Conservation (phyloP, 2,329 filamentous ascomycete species). For the Cercospora citrullina region DNA sequence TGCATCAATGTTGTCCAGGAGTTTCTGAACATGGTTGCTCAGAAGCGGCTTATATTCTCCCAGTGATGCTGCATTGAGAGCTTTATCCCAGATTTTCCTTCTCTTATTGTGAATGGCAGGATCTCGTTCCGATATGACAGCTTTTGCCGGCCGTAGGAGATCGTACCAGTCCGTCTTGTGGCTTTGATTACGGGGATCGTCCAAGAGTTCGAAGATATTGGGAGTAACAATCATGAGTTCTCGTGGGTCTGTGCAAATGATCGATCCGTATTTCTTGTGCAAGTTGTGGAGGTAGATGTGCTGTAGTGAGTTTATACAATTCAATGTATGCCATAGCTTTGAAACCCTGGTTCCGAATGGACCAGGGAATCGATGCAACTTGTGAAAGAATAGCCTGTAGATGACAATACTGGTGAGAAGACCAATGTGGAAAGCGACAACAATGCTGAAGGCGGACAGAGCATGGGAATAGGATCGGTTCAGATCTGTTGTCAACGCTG, state of each 20-base stretch:
- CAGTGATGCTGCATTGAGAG: neutral
- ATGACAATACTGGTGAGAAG: neutral
- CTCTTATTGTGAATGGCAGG: neutral
- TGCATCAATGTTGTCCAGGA: neutral
- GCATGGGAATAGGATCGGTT: neutral
- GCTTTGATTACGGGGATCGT: neutral
- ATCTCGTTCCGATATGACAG: neutral
- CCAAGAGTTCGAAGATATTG: neutral
- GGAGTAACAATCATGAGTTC: neutral
- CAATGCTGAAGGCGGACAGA: neutral
- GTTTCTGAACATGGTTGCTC: neutral
- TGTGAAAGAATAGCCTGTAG: neutral
- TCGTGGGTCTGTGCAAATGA: neutral
- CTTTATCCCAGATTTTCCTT: neutral
- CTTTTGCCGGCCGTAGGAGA: neutral
- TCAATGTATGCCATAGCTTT: neutral
- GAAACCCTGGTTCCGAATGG: neutral
- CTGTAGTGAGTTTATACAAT: neutral
- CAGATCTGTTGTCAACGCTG: neutral
- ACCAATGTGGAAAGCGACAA: neutral
- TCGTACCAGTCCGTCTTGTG: neutral
- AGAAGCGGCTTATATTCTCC: neutral
- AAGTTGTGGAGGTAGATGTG: neutral
- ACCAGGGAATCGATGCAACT: neutral
- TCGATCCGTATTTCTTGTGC: neutral